These are phyloP conservation scores for Kwoniella pini DNA, from an alignment of 768 basidiomycete species.

Conservation along the genomic window DNA sequence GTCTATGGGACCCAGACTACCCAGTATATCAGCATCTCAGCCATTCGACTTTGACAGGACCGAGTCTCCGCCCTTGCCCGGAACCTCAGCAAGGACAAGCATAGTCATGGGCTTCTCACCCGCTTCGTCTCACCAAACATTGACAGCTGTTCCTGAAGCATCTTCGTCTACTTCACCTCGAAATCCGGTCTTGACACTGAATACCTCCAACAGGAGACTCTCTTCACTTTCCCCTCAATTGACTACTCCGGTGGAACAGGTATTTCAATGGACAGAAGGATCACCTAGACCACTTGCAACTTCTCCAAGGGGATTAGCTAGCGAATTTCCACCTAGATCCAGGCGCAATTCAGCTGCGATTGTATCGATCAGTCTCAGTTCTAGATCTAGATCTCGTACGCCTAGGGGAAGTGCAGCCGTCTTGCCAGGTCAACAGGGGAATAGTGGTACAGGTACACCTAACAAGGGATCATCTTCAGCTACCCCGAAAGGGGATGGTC, in stretches of 20 bases:
- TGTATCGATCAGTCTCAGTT: constrained; percentile 43
- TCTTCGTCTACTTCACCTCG: constrained; percentile 15
- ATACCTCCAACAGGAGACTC: constrained; percentile 20
- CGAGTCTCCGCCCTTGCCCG: constrained; percentile 15
- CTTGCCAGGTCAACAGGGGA: constrained; percentile 17
- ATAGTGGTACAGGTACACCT: constrained; percentile 39
- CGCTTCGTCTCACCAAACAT: constrained; percentile 11
- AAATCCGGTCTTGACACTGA: constrained; percentile 14
- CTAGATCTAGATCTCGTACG: constrained; percentile 41
- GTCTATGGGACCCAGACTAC: constrained; percentile 25
- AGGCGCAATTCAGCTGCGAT: constrained; percentile 47
- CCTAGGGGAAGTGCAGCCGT: constrained; percentile 34
- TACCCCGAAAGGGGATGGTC: constrained; percentile 18
- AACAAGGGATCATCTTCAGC: constrained; percentile 27
- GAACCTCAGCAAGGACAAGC: constrained; percentile 19
- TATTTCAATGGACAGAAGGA: constrained; percentile 21
- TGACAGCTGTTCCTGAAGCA: constrained; percentile 13
- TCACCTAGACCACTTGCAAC: constrained; percentile 20
- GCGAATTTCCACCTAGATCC: constrained; percentile 33
- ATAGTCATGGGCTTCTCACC: constrained; percentile 33
- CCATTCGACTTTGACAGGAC: constrained; percentile 18
- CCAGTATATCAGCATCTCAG: constrained; percentile 22
- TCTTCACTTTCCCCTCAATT: constrained; percentile 33
- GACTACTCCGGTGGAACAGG: constrained; percentile 37
- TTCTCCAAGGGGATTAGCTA: constrained; percentile 20